Conservation (phyloP, 2,329 filamentous ascomycete genomes). For the Colletotrichum chlorophyti region DNA sequence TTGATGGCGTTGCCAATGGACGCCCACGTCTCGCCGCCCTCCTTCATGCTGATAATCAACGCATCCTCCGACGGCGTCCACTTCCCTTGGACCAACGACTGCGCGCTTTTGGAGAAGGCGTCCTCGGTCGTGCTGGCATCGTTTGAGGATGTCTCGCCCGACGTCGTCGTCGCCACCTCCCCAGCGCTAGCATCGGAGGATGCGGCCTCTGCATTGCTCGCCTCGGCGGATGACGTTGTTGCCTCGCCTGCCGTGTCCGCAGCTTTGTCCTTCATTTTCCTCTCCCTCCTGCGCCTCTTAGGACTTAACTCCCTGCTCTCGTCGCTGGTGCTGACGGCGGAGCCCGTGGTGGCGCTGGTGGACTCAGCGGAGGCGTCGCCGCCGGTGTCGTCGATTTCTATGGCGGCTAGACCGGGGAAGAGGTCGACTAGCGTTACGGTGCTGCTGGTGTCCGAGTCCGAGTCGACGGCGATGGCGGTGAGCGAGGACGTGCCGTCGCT, state of each 20-base stretch:
- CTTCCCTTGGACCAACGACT: background rate
- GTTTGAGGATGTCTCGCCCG: background rate
- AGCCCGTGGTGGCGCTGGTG: constrained; percentile 7
- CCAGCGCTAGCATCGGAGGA: background rate
- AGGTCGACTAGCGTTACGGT: constrained; percentile 15
- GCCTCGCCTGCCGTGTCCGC: background rate
- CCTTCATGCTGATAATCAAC: constrained; percentile 43
- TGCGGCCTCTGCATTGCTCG: background rate
- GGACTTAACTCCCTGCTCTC: background rate
- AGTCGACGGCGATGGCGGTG: constrained; percentile 2
- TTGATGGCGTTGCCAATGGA: constrained; percentile 37
- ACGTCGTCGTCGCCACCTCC: background rate
- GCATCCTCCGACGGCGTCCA: constrained; percentile 45
- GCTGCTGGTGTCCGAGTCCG: constrained; percentile 8
- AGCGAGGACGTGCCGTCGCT: constrained; percentile 2
- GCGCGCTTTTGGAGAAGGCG: constrained; percentile 6
- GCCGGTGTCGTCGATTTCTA: background rate
- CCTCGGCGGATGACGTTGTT: background rate
- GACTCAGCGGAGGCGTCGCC: constrained; percentile 7
- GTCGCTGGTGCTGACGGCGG: constrained; percentile 1
- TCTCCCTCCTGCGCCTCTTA: background rate
- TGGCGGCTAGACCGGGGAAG: background rate
- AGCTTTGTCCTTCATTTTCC: background rate
- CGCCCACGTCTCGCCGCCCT: constrained; percentile 36
- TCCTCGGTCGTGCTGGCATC: no score